These are phyloP conservation scores for Podospora australis DNA, from an alignment of 495 filamentous ascomycete species.

Conservation along the genomic window DNA sequence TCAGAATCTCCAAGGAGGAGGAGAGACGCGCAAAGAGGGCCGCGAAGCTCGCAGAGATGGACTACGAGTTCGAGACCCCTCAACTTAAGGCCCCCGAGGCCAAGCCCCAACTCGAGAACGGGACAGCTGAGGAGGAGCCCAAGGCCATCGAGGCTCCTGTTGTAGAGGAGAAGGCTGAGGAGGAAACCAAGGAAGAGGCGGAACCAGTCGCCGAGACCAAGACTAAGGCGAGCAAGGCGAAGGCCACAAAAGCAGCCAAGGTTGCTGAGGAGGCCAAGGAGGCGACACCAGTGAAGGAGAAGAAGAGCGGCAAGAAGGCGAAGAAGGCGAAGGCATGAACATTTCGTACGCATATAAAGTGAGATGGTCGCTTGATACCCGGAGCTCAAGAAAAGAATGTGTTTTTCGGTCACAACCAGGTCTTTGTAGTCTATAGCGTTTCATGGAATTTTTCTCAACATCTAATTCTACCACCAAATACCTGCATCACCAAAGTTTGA, in stretches of 20 bases:
- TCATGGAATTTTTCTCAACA: background rate
- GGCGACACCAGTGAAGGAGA: slow-evolving; percentile 14
- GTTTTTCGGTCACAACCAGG: background rate
- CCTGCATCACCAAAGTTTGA: background rate
- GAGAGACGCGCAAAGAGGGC: slow-evolving; percentile 57
- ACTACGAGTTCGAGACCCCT: slow-evolving; percentile 77
- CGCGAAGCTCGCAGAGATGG: slow-evolving; percentile 69
- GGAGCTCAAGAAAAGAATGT: slow-evolving; percentile 3
- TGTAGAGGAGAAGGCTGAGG: slow-evolving; percentile 13
- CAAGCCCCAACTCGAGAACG: slow-evolving; percentile 32
- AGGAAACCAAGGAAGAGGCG: slow-evolving; percentile 10
- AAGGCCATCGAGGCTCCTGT: slow-evolving; percentile 24
- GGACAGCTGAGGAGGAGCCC: slow-evolving; percentile 22
- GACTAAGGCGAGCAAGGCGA: slow-evolving; percentile 9
- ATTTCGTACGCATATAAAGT: slow-evolving; percentile 3
- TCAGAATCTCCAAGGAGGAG: slow-evolving; percentile 64
- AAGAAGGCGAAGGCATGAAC: slow-evolving; percentile 31
- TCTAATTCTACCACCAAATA: background rate
- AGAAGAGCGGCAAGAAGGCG: slow-evolving; percentile 25
- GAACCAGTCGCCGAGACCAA: slow-evolving; percentile 6
- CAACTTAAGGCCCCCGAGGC: slow-evolving; percentile 56
- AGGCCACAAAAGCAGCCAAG: slow-evolving; percentile 3
- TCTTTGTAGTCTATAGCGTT: too few species aligned
- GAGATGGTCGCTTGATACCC: slow-evolving; percentile 10
- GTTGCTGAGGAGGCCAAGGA: slow-evolving; percentile 10